A percentile compares a stretch with the other conserved stretches of the same genome.
Evolutionary conservation across 805 yeast species (phyloP).

Genomic region (Yarrowia sp.): DNA sequence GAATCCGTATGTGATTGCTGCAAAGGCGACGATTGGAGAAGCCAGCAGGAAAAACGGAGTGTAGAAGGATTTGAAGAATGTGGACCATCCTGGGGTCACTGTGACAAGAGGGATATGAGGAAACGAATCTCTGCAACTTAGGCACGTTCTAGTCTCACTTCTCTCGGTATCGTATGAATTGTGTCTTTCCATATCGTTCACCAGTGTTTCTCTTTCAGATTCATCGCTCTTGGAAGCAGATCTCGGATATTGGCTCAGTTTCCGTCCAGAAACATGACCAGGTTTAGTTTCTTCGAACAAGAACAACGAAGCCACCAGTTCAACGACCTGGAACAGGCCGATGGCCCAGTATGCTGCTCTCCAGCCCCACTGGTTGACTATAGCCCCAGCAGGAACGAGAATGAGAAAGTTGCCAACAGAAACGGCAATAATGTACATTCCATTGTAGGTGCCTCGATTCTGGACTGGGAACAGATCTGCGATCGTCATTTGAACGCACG

Average conservation of each 20-base stretch:
- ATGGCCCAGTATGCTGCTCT: conserved; percentile 44
- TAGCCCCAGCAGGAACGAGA: conserved; percentile 44
- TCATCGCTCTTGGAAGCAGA: background rate
- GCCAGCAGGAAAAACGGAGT: conserved; percentile 33
- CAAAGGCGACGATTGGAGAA: conserved; percentile 36
- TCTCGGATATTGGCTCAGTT: background rate
- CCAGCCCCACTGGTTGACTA: conserved; percentile 44
- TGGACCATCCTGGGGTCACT: conserved; percentile 25
- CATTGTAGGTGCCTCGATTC: conserved; percentile 44
- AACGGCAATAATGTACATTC: conserved; percentile 44
- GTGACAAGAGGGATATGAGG: conserved; percentile 16
- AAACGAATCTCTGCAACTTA: background rate
- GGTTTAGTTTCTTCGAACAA: conserved; percentile 44
- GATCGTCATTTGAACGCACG: conserved; percentile 44
- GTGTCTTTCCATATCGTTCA: conserved; percentile 3
- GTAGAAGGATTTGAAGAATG: conserved; percentile 14
- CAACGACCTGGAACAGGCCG: conserved; percentile 41
- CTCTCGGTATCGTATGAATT: conserved; percentile 5
- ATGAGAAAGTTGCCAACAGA: conserved; percentile 45
- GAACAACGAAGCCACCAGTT: conserved; percentile 38
- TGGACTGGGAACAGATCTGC: conserved; percentile 46
- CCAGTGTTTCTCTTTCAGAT: background rate
- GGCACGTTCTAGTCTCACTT: background rate
- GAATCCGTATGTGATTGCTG: conserved; percentile 38
- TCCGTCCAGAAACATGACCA: background rate